Percentiles rank a stretch among this genome's conserved stretches.
Evolutionary conservation across 2,329 filamentous ascomycete genomes (phyloP).

Genomic region (Cadophora sp.): DNA sequence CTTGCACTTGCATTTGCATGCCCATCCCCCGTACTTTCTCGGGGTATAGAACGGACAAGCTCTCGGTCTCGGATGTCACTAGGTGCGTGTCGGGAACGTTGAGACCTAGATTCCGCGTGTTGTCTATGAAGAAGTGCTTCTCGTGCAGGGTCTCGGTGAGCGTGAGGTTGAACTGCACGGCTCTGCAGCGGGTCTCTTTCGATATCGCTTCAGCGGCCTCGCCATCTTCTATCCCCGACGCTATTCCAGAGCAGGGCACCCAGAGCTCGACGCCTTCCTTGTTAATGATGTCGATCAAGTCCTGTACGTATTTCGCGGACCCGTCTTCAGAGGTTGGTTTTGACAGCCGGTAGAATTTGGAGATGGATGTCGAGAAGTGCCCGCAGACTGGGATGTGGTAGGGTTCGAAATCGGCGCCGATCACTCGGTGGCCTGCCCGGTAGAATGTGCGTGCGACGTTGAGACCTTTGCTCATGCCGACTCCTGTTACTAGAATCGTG

Average conservation of each 20-base stretch:
- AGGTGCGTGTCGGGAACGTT: slow-evolving; percentile 58
- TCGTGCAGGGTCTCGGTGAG: slow-evolving; percentile 66
- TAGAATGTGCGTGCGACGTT: slow-evolving; percentile 70
- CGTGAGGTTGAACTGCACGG: slow-evolving; percentile 66
- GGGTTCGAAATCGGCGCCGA: slow-evolving; percentile 70
- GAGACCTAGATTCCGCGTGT: slow-evolving; percentile 61
- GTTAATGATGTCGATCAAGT: slow-evolving; percentile 64
- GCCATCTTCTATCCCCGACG: slow-evolving; percentile 70
- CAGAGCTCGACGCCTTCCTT: slow-evolving; percentile 71
- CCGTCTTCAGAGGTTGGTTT: slow-evolving; percentile 32
- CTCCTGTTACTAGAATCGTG: slow-evolving; percentile 75
- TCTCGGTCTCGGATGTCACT: slow-evolving; percentile 60
- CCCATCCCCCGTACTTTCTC: slow-evolving; percentile 27
- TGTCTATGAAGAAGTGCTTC: slow-evolving; percentile 69
- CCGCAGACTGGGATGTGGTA: slow-evolving; percentile 35
- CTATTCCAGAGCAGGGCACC: slow-evolving; percentile 76
- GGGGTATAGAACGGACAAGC: slow-evolving; percentile 57
- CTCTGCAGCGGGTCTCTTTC: slow-evolving; percentile 61
- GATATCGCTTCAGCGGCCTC: slow-evolving; percentile 68
- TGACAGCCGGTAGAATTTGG: slow-evolving; percentile 46
- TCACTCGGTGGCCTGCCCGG: slow-evolving; percentile 68
- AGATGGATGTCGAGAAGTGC: slow-evolving; percentile 34
- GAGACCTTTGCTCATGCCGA: slow-evolving; percentile 76
- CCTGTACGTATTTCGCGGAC: slow-evolving; percentile 59
- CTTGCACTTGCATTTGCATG: slow-evolving; percentile 29